These are phyloP conservation scores for Misopates orontium DNA, from an alignment of 257 asterid genomes.

Conservation along the genomic window DNA sequence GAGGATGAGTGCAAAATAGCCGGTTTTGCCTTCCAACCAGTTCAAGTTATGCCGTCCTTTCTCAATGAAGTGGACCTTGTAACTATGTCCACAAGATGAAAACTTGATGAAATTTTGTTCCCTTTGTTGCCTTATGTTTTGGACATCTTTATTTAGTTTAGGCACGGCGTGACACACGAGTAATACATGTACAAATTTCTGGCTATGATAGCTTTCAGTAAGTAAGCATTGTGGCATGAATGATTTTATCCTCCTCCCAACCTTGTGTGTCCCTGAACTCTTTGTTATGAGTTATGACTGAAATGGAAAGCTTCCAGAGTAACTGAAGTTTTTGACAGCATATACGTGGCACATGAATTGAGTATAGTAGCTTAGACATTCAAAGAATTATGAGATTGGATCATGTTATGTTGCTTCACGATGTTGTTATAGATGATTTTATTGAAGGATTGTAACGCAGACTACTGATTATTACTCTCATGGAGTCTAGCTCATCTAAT, in stretches of 20 bases:
- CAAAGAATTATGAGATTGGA: no score
- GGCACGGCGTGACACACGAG: neutral
- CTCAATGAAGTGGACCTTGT: conserved; percentile 46
- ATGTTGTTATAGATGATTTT: no score
- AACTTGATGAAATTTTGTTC: neutral
- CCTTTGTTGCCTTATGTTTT: no score
- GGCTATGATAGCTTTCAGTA: neutral
- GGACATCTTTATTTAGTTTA: neutral
- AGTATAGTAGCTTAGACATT: no score
- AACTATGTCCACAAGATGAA: conserved; percentile 39
- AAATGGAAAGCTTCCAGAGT: no score
- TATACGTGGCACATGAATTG: no score
- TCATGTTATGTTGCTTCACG: no score
- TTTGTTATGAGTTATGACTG: neutral
- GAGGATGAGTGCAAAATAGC: conserved; percentile 66
- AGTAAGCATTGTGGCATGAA: neutral
- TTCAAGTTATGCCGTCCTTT: conserved; percentile 56
- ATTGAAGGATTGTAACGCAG: no score
- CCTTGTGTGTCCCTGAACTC: neutral
- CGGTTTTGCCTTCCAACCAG: conserved; percentile 63
- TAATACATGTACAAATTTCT: conserved; percentile 3
- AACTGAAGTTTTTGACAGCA: no score
- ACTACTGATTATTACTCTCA: no score
- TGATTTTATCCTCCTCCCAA: neutral
- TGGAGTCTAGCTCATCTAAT: no score